Base-by-base conservation (phyloP, 139 green algal species). In the Chlamydomonas asymmetrica region DNA sequence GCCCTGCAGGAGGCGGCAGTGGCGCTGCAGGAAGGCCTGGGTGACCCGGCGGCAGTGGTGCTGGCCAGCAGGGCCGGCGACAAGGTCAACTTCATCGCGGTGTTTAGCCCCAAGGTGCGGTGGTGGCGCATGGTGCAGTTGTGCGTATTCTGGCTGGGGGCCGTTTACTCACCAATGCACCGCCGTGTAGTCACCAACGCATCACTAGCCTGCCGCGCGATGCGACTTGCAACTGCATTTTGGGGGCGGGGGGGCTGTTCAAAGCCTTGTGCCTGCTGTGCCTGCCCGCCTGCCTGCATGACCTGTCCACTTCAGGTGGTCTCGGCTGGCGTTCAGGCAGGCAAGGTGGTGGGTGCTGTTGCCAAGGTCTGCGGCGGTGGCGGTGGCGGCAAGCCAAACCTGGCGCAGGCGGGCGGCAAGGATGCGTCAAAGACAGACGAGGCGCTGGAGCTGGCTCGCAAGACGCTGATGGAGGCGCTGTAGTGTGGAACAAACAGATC, bases 361-460 rank as follows among this genome's bases (percentile, higher is more conserved):
- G 95, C 94, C 34, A 96, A 97, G 82, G 65, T 95, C 49, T 98
- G 94, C 75, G 93, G 93, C 2, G 95, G 95, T 5, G 92, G 93
- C 5, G 95, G 95, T 27, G 95, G 95, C 27, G 95, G 95, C 31
- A 89, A 92, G 77, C 93, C 95, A 2, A 91, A 85, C 35, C 78
- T 98, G 32, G 95, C 95, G 3, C 93, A 97, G 71, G 94, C 94
- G 45, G 94, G 94, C 29, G 94, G 92, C 16, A 92, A 92, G 77
- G 88, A 94, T 63, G 83, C 87, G 0, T 76, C 68, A 37, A 84
- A 90, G 69, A 70, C 91, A 60, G 50, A 13, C 3, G 80, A 89
- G 67, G 85, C 87, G 27, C 72, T 93, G 75, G 67, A 73, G 59
- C 65, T 87, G 67, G 87, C 76, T 16, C 23, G 71, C 25, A 63